Percentiles rank a stretch among this genome's conserved stretches.
These are phyloP conservation scores for Penicillium antarcticum DNA, from an alignment of 495 filamentous ascomycete species.

Conservation along the genomic window DNA sequence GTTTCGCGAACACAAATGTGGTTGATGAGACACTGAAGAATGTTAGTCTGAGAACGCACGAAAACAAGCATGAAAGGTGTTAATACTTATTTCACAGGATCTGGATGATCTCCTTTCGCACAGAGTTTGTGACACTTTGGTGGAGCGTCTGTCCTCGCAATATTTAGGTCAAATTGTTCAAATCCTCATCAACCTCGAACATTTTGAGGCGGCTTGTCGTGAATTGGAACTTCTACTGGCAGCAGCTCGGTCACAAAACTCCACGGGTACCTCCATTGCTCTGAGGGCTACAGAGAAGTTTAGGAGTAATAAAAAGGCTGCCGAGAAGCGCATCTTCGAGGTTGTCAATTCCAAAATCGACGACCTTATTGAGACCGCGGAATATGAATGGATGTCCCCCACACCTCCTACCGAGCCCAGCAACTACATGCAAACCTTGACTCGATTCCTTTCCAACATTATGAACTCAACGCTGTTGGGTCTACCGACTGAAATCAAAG, in stretches of 20 bases:
- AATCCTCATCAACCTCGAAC: conserved; percentile 94
- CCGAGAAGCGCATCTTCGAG: conserved; percentile 97
- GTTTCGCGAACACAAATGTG: conserved; percentile 80
- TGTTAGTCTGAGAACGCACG: conserved; percentile 35
- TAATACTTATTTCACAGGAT: conserved; percentile 41
- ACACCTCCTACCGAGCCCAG: conserved; percentile 66
- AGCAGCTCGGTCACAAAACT: conserved; percentile 69
- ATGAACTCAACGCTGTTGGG: conserved; percentile 92
- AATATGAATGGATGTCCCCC: conserved; percentile 88
- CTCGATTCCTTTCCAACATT: conserved; percentile 89
- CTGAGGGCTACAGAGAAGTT: conserved; percentile 84
- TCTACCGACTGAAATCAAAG: conserved; percentile 90
- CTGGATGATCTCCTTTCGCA: conserved; percentile 85
- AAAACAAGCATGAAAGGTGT: background rate
- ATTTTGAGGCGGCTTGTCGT: conserved; percentile 89
- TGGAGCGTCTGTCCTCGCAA: conserved; percentile 84
- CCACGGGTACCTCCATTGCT: conserved; percentile 67
- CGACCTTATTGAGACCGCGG: conserved; percentile 91
- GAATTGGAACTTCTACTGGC: conserved; percentile 83
- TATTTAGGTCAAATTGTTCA: conserved; percentile 97
- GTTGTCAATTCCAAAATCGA: conserved; percentile 98
- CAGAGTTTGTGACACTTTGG: conserved; percentile 84
- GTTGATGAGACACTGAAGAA: conserved; percentile 86
- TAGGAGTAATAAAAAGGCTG: conserved; percentile 84
- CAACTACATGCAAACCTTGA: conserved; percentile 92